Evolutionary conservation across 768 basidiomycete species (phyloP).

Genomic region (Ramaria sp.): DNA sequence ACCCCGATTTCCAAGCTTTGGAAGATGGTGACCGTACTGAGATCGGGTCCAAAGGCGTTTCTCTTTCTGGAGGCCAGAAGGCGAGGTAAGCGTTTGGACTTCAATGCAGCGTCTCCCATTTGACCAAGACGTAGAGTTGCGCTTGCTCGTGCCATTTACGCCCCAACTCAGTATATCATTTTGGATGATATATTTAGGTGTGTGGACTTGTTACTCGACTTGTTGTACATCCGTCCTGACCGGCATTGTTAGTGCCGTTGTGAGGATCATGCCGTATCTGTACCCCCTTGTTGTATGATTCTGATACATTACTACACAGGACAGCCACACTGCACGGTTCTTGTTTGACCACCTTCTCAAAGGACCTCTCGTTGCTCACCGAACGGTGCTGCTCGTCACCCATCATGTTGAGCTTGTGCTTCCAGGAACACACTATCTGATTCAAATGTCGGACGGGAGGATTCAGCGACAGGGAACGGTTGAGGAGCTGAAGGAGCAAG

Average conservation of each 20-base stretch:
- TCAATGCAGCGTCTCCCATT: neutral
- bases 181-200: constrained; percentile 10
- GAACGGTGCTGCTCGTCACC: constrained; percentile 64
- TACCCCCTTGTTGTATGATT: neutral
- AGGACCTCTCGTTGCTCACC: constrained; percentile 52
- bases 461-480: constrained; percentile 67
- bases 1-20: constrained; percentile 69
- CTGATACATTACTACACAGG: constrained; percentile 25
- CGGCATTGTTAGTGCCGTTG: constrained; percentile 65
- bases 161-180: constrained; percentile 34
- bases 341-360: constrained; percentile 53
- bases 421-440: constrained; percentile 59
- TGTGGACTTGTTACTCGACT: neutral
- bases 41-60: constrained; percentile 72
- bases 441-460: constrained; percentile 74
- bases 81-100: constrained; percentile 37
- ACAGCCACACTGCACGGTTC: constrained; percentile 56
- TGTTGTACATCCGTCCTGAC: constrained; percentile 13
- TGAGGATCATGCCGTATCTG: constrained; percentile 24
- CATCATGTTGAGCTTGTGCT: constrained; percentile 80
- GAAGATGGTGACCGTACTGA: constrained; percentile 83
- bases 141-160: constrained; percentile 74
- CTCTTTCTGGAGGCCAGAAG: constrained; percentile 75
- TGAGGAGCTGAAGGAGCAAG: constrained; percentile 48
- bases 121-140: constrained; percentile 44